Evolutionary conservation across 1,139 yeast species (phyloP), one percentile per base, ranked within the genome.

Genomic region (Candida tetrigidarum): DNA sequence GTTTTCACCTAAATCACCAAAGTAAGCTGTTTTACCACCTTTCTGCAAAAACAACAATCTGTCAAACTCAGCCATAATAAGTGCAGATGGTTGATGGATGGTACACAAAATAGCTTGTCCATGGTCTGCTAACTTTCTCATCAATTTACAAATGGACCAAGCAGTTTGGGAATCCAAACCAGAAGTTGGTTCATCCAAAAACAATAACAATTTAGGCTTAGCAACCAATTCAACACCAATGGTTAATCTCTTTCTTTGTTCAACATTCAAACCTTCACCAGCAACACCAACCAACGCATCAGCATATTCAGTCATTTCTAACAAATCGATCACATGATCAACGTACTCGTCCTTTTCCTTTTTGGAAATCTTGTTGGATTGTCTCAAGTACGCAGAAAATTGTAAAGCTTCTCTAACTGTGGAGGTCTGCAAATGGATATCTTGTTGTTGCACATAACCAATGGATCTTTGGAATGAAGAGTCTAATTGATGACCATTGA

Each of bases 11-110:
- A 82, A 80, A 50, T 81, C 84, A 48, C 87, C 87, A 59, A 81
- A 82, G 61, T 83, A 83, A 29, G 82, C 87, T 50, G 86, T 82
- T 61, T 75, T 68, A 49, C 87, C 88, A 49, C 75, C 75, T 50
- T 59, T 63, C 53, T 66, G 72, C 52, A 70, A 62, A 47, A 69
- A 68, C 46, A 69, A 62, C 42, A 69, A 57, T 35, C 71, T 60
- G 50, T 67, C 71, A 45, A 67, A 67, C 44, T 65, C 71, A 46
- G 64, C 57, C 52, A 69, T 58, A 44, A 69, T 62, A 29, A 67
- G 55, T 14, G 76, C 74, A 10, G 74, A 68, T 43, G 76, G 76
- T 52, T 70, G 76, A 53, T 70, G 76, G 44, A 70, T 70, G 29
- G 76, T 70, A 59, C 76, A 70, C 51, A 70, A 62, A 49, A 70